A percentile compares a stretch with the other conserved stretches of the same genome.
phyloP scores from a whole-genome alignment of 805 yeast species.

The Ogataea pignaliae region DNA sequence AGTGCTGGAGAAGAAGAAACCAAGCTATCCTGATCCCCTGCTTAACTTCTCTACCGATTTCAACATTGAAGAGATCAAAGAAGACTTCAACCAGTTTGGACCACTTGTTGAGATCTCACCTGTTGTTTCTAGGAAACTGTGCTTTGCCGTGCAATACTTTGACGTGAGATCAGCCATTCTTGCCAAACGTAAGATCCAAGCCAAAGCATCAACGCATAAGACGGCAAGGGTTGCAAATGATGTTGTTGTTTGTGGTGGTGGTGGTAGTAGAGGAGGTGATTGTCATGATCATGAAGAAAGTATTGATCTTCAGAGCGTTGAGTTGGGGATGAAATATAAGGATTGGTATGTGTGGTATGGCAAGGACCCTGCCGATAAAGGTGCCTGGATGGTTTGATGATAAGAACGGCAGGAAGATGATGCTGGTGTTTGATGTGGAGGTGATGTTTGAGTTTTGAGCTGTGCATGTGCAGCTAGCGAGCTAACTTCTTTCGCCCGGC shows the following conservation, averaged over 20 bases:
- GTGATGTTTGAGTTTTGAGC: no score
- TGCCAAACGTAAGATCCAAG: slow-evolving; percentile 47
- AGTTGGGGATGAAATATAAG: slow-evolving; percentile 40
- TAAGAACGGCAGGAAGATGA: no score
- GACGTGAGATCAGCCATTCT: slow-evolving; percentile 56
- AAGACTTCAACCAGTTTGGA: slow-evolving; percentile 56
- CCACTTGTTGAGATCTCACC: slow-evolving; percentile 58
- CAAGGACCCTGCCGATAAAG: slow-evolving; percentile 59
- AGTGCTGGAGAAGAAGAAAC: slow-evolving; percentile 13
- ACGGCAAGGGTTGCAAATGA: background rate
- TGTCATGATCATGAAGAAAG: background rate
- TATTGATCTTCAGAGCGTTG: slow-evolving; percentile 1
- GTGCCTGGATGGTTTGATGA: slow-evolving; percentile 13
- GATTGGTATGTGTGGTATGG: slow-evolving; percentile 68
- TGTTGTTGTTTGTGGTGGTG: no score
- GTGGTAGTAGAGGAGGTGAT: no score
- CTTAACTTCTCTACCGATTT: slow-evolving; percentile 41
- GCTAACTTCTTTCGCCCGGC: no score
- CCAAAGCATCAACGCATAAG: slow-evolving; percentile 9
- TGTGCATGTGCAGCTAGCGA: no score
- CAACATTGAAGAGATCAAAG: slow-evolving; percentile 37
- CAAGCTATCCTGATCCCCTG: slow-evolving; percentile 39
- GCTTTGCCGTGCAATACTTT: slow-evolving; percentile 56
- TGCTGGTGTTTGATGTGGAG: no score
- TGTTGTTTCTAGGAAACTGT: slow-evolving; percentile 58